These are phyloP conservation scores for Diversispora eburnea DNA, from an alignment of 192 early-diverging fungal species.

Conservation along the genomic window DNA sequence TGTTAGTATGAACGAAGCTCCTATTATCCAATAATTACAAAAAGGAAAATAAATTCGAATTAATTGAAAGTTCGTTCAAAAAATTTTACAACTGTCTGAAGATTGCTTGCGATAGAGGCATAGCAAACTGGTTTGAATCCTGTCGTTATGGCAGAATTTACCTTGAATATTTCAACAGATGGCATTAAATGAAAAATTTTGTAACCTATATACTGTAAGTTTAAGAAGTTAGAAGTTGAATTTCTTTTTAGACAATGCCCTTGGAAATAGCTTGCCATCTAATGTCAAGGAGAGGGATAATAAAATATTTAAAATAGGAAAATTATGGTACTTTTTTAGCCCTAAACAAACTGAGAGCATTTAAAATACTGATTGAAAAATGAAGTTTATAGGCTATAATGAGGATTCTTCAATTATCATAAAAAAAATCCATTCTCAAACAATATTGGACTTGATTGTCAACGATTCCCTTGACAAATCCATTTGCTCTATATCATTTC, in stretches of 20 bases:
- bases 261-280: neutral
- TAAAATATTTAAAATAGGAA: slow-evolving; percentile 21
- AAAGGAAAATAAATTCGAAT: slow-evolving; percentile 4
- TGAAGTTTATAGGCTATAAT: too few species aligned
- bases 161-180: neutral
- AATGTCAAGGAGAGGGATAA: slow-evolving; percentile 18
- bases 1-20: too few species aligned
- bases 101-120: too few species aligned
- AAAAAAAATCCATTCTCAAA: too few species aligned
- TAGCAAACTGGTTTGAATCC: slow-evolving; percentile 13
- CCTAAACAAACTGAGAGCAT: too few species aligned
- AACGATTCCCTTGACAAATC: too few species aligned
- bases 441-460: too few species aligned
- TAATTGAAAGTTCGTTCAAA: slow-evolving; percentile 16
- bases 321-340: slow-evolving; percentile 11
- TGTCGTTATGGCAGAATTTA: neutral
- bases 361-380: too few species aligned
- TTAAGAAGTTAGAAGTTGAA: slow-evolving; percentile 23
- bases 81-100: neutral
- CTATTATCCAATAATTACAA: too few species aligned
- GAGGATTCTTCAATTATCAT: too few species aligned
- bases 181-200: slow-evolving; percentile 14
- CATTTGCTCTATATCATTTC: too few species aligned
- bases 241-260: slow-evolving; percentile 12
- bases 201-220: slow-evolving; percentile 9